Evolutionary conservation across 768 basidiomycete genomes (phyloP).

Genomic region (Pluteus cervinus): DNA sequence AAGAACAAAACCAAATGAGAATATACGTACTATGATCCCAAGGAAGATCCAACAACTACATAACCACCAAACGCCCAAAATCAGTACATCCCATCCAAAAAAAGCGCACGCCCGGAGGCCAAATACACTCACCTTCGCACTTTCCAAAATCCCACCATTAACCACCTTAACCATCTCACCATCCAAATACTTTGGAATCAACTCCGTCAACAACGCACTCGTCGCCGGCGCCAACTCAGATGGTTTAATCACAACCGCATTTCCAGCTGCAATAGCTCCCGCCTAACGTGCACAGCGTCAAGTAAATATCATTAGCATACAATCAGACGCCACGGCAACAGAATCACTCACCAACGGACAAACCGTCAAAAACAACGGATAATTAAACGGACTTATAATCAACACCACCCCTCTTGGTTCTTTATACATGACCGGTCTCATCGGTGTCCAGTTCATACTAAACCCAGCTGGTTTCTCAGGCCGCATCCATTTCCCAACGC

Average conservation of each 20-base stretch:
- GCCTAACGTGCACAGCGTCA: too few relatives aligned
- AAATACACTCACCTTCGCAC: conserved; percentile 36
- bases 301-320: conserved; percentile 1
- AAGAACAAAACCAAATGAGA: not conserved
- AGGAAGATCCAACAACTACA: conserved; percentile 61
- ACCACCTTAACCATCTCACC: conserved; percentile 55
- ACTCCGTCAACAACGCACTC: conserved; percentile 53
- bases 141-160: conserved; percentile 60
- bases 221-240: conserved; percentile 60
- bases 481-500: conserved; percentile 71
- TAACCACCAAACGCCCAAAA: too few relatives aligned
- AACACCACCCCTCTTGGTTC: conserved; percentile 73
- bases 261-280: conserved; percentile 77
- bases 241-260: conserved; percentile 65
- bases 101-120: not conserved
- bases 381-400: conserved; percentile 71
- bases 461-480: conserved; percentile 53
- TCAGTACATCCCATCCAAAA: too few relatives aligned
- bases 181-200: conserved; percentile 74
- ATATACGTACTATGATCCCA: conserved; percentile 47
- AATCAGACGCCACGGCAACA: not conserved
- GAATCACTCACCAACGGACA: conserved; percentile 45
- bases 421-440: conserved; percentile 60
- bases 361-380: conserved; percentile 54
- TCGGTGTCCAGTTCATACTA: conserved; percentile 45